phyloP scores from a whole-genome alignment of 129 eudicot species.

The Ambrosia trifida region DNA sequence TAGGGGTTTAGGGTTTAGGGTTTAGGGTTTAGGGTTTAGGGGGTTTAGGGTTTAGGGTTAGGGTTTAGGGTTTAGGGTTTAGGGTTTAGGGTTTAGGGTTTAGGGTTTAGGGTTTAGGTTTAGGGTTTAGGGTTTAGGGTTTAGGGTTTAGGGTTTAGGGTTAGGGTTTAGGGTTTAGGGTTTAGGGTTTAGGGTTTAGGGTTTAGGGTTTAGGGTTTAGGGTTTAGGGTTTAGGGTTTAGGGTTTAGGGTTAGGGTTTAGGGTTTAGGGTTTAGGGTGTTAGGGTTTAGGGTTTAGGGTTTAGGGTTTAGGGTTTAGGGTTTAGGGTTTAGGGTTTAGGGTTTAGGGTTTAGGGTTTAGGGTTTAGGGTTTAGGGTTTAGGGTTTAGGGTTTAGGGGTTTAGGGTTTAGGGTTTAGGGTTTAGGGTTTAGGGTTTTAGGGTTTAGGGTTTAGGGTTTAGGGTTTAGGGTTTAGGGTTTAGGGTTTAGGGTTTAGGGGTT shows the following conservation, averaged over 20 bases:
- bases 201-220: constrained; percentile 10
- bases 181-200: too few relatives aligned
- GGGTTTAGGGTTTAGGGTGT: too few relatives aligned
- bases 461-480: constrained; percentile 31
- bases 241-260: constrained; percentile 24
- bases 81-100: constrained; percentile 13
- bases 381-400: too few relatives aligned
- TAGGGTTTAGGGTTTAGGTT: constrained; percentile 16
- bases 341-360: constrained; percentile 17
- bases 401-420: constrained; percentile 26
- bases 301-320: constrained; percentile 12
- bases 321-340: constrained; percentile 11
- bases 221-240: constrained; percentile 17
- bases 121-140: constrained; percentile 5
- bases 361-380: constrained; percentile 17
- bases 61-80: constrained; percentile 7
- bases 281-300: too few relatives aligned
- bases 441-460: constrained; percentile 29
- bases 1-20: too few relatives aligned
- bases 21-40: constrained; percentile 11
- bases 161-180: constrained; percentile 13
- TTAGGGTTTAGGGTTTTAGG: constrained; percentile 31
- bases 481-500: too few relatives aligned
- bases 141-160: neutral
- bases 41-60: neutral